Evolutionary conservation across 1,139 yeast genomes (phyloP).

Genomic region (Kluyveromyces sp.): DNA sequence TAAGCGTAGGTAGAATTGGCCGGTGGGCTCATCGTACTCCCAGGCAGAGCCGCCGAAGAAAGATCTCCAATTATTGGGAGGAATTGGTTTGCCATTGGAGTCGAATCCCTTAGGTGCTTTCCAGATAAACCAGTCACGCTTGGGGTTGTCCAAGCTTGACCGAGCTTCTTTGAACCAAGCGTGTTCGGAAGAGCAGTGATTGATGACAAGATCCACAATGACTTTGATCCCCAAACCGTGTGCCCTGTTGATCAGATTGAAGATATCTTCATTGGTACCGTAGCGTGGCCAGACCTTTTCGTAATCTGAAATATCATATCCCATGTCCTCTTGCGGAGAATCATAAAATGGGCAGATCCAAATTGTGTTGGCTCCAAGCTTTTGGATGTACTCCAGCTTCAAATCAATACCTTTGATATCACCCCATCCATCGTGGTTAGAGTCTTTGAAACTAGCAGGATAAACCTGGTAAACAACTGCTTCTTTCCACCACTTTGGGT

Average conservation of each 20-base stretch:
- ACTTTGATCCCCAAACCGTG: conserved; percentile 47
- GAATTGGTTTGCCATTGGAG: conserved; percentile 41
- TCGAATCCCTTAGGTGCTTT: conserved; percentile 40
- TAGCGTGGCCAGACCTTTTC: conserved; percentile 44
- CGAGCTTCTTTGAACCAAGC: conserved; percentile 53
- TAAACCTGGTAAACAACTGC: conserved; percentile 51
- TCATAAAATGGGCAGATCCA: conserved; percentile 57
- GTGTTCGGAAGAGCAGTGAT: conserved; percentile 46
- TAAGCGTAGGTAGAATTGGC: conserved; percentile 47
- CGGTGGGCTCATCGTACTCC: conserved; percentile 47
- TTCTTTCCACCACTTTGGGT: conserved; percentile 48
- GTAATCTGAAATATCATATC: conserved; percentile 53
- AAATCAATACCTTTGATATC: conserved; percentile 49
- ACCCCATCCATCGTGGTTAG: conserved; percentile 53
- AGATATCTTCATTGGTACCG: conserved; percentile 49
- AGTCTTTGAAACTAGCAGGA: conserved; percentile 53
- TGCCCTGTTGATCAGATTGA: conserved; percentile 40
- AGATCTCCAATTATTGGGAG: conserved; percentile 53
- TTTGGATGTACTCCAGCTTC: conserved; percentile 45
- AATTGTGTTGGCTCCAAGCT: conserved; percentile 45
- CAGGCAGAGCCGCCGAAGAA: conserved; percentile 50
- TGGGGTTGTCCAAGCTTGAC: conserved; percentile 44
- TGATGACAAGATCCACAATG: conserved; percentile 45
- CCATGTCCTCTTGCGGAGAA: conserved; percentile 59
- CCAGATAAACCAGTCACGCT: conserved; percentile 36